These are phyloP conservation scores for Pulveroboletus sp. DNA, from an alignment of 768 basidiomycete genomes.

Conservation along the genomic window DNA sequence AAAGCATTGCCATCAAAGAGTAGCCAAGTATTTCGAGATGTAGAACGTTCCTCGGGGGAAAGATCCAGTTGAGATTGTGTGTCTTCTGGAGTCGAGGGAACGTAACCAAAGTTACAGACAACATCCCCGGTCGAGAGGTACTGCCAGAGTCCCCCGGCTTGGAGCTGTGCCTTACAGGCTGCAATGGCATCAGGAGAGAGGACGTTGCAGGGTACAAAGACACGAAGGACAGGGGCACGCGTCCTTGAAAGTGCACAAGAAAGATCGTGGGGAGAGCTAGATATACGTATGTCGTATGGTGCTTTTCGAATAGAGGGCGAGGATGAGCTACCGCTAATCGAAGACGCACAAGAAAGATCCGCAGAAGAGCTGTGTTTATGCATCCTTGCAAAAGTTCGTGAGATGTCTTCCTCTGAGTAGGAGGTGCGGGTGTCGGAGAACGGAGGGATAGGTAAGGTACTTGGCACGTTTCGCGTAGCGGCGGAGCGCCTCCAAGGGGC, in stretches of 20 bases:
- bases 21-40: slow-evolving; percentile 52
- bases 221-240: slow-evolving; percentile 69
- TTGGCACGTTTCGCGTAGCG: background rate
- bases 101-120: slow-evolving; percentile 75
- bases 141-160: slow-evolving; percentile 63
- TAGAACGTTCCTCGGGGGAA: slow-evolving; percentile 16
- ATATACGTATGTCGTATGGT: slow-evolving; percentile 9
- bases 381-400: slow-evolving; percentile 29
- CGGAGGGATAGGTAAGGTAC: slow-evolving; percentile 4
- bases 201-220: slow-evolving; percentile 66
- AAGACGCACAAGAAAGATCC: slow-evolving; percentile 45
- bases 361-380: slow-evolving; percentile 40
- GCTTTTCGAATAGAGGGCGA: slow-evolving; percentile 18
- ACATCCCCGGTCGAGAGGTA: slow-evolving; percentile 76
- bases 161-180: slow-evolving; percentile 64
- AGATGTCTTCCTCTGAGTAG: slow-evolving; percentile 39
- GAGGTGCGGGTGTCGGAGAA: slow-evolving; percentile 24
- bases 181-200: slow-evolving; percentile 44
- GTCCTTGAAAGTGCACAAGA: slow-evolving; percentile 51
- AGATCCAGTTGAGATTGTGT: slow-evolving; percentile 21
- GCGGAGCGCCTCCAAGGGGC: slow-evolving; percentile 46
- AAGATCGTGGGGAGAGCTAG: slow-evolving; percentile 56
- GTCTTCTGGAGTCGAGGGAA: slow-evolving; percentile 42
- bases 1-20: slow-evolving; percentile 65
- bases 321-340: slow-evolving; percentile 20